Evolutionary conservation across 257 asterid species (phyloP).

Genomic region (Ajuga chamaepitys): DNA sequence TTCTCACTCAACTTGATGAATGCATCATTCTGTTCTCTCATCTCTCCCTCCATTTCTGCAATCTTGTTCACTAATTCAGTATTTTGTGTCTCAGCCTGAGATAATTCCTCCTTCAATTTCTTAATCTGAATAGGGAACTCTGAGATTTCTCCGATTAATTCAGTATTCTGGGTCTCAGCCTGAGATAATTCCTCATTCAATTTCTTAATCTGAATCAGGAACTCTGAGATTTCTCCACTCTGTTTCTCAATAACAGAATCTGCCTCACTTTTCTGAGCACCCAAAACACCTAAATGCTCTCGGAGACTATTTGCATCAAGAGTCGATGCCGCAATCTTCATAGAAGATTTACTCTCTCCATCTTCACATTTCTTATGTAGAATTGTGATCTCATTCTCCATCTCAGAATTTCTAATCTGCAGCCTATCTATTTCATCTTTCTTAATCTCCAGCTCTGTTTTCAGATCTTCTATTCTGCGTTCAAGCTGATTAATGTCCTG

Average conservation of each 20-base stretch:
- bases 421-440: conserved; percentile 53
- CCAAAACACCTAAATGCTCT: conserved; percentile 30
- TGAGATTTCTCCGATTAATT: too few relatives aligned
- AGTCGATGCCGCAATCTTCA: conserved; percentile 15
- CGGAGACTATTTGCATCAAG: conserved; percentile 22
- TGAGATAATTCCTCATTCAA: conserved; percentile 41
- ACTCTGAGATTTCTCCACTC: conserved; percentile 39
- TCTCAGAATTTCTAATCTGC: too few relatives aligned
- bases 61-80: neutral
- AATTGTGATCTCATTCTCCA: conserved; percentile 33
- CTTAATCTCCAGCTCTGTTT: conserved; percentile 69
- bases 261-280: conserved; percentile 33
- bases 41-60: too few relatives aligned
- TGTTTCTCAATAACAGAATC: conserved; percentile 33
- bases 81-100: too few relatives aligned
- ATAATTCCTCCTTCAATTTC: too few relatives aligned
- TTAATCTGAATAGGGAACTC: too few relatives aligned
- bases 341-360: conserved; percentile 34
- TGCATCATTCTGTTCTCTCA: conserved; percentile 32
- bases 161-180: neutral
- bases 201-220: conserved; percentile 31
- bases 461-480: too few relatives aligned
- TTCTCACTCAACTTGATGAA: conserved; percentile 39
- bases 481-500: too few relatives aligned
- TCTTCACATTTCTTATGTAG: conserved; percentile 31